These are phyloP conservation scores for Botrytis tulipae DNA, from an alignment of 2,329 filamentous ascomycete species.

Conservation along the genomic window DNA sequence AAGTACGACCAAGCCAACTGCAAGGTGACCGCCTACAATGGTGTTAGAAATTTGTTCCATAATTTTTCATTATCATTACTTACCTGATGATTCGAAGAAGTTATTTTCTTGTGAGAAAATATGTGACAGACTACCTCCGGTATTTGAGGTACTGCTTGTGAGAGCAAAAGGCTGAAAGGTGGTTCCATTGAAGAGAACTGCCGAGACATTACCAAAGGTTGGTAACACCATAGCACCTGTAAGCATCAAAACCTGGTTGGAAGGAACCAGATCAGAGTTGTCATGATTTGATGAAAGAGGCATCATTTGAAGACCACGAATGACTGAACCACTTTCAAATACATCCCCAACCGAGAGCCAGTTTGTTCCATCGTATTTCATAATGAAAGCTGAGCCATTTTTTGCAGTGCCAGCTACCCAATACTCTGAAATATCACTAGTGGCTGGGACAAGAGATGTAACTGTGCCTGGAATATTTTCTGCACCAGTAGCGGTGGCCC, in stretches of 20 bases:
- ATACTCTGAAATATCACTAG: constrained; percentile 66
- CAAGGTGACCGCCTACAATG: constrained; percentile 54
- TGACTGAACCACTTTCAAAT: constrained; percentile 63
- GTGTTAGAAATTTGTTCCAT: constrained; percentile 29
- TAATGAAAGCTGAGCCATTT: constrained; percentile 71
- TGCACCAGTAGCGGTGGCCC: constrained; percentile 62
- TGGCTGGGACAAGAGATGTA: constrained; percentile 72
- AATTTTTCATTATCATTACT: constrained; percentile 39
- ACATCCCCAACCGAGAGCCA: constrained; percentile 66
- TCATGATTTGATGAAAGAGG: constrained; percentile 67
- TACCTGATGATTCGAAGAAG: constrained; percentile 67
- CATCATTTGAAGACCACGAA: constrained; percentile 82
- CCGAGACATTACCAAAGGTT: constrained; percentile 76
- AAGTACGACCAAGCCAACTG: constrained; percentile 74
- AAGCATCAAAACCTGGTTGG: constrained; percentile 72
- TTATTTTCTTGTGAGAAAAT: constrained; percentile 81
- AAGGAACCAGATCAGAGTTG: constrained; percentile 59
- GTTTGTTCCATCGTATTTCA: constrained; percentile 73
- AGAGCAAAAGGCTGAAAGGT: constrained; percentile 76
- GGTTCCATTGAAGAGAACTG: constrained; percentile 84
- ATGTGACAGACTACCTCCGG: constrained; percentile 70
- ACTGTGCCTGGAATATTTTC: constrained; percentile 75
- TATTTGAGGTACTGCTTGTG: constrained; percentile 64
- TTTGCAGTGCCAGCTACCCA: constrained; percentile 76
- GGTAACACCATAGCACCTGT: constrained; percentile 79